Base-by-base conservation (phyloP, 225 moss, liverwort and hornwort species). In the Polytrichum formosum region DNA sequence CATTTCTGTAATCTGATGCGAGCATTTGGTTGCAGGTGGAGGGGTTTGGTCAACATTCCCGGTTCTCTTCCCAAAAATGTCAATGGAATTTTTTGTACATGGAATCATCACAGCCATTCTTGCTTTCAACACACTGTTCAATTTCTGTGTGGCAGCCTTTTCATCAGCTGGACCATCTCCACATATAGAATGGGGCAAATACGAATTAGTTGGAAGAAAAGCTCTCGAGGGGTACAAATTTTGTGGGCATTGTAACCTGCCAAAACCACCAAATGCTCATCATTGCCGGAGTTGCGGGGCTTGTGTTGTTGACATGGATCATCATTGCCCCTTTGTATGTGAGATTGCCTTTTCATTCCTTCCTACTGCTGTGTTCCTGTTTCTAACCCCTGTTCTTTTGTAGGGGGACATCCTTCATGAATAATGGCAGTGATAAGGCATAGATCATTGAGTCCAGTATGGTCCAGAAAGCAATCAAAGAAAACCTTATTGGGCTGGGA, bases 241-340 rank as follows among this genome's bases (percentile, higher is more conserved):
- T 56, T 98, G 98, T 73, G 80, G 76, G 21, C 67, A 74, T 72
- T 98, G 98, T 80, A 76, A 81, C 69, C 67, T 70, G 54, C 98
- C 98, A 54, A 98, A 98, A 79, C 91, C 98, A 30, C 88, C 88
- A 6, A 79, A 82, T 65, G 92, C 90, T 54, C 94, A 98, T 76
- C 98, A 98, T 70, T 98, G 98, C 64, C 90, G 98, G 73, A 91
- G 86, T 74, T 98, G 98, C 74, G 77, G 79, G 67, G 71, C 86
- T 65, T 98, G 94, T 70, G 94, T 98, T 26, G 78, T 98, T 23
- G 92, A 98, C 72, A 98, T 98, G 98, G 98, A 98, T 71, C 98
- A 98, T 81, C 98, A 98, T 77, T 98, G 98, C 83, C 98, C 98
- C 67, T 98, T 98, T 78, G 98, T 98, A 81, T 83, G 82, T 74